Evolutionary conservation across 1,284 basidiomycete genomes (phyloP), one percentile per base, ranked within the genome.

Genomic region (Ustilago curta): DNA sequence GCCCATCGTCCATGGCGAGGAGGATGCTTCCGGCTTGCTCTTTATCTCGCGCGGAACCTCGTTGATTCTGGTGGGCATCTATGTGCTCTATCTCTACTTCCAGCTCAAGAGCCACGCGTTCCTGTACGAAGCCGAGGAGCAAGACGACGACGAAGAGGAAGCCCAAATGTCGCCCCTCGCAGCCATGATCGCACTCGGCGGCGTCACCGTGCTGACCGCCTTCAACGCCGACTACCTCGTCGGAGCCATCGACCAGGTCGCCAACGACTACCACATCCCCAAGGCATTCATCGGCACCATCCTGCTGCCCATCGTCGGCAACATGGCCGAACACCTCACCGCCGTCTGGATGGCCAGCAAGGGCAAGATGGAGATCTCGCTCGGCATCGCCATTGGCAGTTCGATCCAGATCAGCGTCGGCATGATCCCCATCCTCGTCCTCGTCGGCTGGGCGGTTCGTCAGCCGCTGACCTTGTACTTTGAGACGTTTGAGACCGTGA

Each of bases 341-440:
- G 78, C 80, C 14, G 77, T 83, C 32, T 81, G 80, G 65, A 82
- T 79, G 76, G 83, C 79, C 11, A 57, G 61, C 43, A 84, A 84
- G 67, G 74, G 77, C 80, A 84, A 83, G 63, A 83, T 84, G 82
- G 83, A 84, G 42, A 83, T 84, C 57, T 70, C 74, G 1, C 93
- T 97, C 70, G 91, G 91, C 3, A 93, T 97, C 67, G 93, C 92
- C 61, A 91, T 97, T 89, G 93, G 95, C 14, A 92, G 83, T 87
- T 93, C 54, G 90, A 90, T 71, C 63, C 79, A 79, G 62, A 82
- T 84, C 48, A 67, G 65, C 9, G 71, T 85, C 14, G 82, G 82
- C 45, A 67, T 86, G 48, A 78, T 85, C 49, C 84, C 85, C 9
- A 77, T 83, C 66, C 67, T 86, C 11, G 81, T 85, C 19, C 55